These are phyloP conservation scores for Porcisia deanei DNA, from an alignment of 208 protist genomes.

Conservation along the genomic window DNA sequence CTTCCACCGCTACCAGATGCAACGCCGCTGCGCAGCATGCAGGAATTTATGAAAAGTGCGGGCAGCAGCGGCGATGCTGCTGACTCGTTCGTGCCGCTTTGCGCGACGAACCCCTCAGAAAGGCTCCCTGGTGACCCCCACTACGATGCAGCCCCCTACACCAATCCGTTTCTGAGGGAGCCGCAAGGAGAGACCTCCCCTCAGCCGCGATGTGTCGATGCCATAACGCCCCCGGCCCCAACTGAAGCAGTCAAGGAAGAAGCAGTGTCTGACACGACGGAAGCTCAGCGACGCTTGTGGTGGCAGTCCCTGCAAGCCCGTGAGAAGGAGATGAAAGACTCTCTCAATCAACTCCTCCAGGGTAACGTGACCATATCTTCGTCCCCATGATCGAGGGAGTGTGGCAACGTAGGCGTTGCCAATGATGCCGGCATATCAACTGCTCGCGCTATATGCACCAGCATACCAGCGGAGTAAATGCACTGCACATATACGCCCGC, in stretches of 20 bases:
- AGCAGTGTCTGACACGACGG: neutral
- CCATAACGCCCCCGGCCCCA: neutral
- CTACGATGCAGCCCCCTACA: neutral
- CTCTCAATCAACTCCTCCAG: conserved; percentile 22
- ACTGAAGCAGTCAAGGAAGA: neutral
- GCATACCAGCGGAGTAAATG: conserved; percentile 11
- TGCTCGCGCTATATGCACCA: conserved; percentile 16
- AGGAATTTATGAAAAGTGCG: neutral
- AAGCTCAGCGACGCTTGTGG: conserved; percentile 3
- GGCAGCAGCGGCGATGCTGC: no score
- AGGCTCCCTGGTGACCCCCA: neutral
- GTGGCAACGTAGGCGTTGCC: neutral
- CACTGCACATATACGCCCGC: no score
- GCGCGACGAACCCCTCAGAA: neutral
- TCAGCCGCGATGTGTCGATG: neutral
- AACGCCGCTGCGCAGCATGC: conserved; percentile 22
- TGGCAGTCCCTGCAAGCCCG: conserved; percentile 21
- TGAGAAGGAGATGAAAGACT: conserved; percentile 26
- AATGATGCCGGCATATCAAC: neutral
- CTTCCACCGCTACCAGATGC: conserved; percentile 22
- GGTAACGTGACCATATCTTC: neutral
- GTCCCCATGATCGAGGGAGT: conserved; percentile 5
- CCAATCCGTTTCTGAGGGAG: neutral
- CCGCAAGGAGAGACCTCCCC: neutral
- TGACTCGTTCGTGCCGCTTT: neutral